Evolutionary conservation across 2,329 filamentous ascomycete genomes (phyloP).

Genomic region (Trichoderma koningiopsis): DNA sequence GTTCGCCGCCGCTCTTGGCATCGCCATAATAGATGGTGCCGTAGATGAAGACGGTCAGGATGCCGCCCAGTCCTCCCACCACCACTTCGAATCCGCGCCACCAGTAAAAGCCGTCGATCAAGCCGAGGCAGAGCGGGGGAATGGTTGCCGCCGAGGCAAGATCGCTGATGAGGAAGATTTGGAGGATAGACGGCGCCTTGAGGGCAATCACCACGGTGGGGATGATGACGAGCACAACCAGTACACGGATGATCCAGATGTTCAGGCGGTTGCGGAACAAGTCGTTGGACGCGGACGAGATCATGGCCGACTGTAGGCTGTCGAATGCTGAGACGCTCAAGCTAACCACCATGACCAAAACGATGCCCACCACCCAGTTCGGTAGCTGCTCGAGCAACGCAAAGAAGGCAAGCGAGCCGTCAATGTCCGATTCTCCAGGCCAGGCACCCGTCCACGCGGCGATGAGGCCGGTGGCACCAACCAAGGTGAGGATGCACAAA

Average conservation of each 20-base stretch:
- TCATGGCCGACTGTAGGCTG: conserved; percentile 79
- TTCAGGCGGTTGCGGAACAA: conserved; percentile 80
- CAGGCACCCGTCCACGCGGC: conserved; percentile 77
- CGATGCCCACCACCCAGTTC: conserved; percentile 78
- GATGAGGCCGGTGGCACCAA: conserved; percentile 72
- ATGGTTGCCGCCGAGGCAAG: conserved; percentile 76
- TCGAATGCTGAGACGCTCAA: conserved; percentile 80
- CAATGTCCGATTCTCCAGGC: conserved; percentile 52
- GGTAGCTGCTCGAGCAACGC: conserved; percentile 71
- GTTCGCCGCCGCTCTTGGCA: conserved; percentile 61
- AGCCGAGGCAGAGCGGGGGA: conserved; percentile 72
- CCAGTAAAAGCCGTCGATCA: conserved; percentile 70
- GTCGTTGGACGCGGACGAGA: conserved; percentile 82
- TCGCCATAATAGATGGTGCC: conserved; percentile 76
- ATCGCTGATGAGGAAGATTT: conserved; percentile 82
- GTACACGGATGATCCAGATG: conserved; percentile 70
- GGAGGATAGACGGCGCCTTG: conserved; percentile 71
- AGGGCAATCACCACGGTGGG: conserved; percentile 75
- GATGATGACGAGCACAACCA: conserved; percentile 72
- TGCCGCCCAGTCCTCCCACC: conserved; percentile 73
- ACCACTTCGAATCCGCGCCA: conserved; percentile 83
- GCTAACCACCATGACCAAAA: conserved; percentile 78
- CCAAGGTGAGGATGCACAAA: conserved; percentile 69
- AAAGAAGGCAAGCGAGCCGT: conserved; percentile 73
- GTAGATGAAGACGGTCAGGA: conserved; percentile 80